Conservation (phyloP, 768 basidiomycete species). For the Xerocomellus dryophilus region DNA sequence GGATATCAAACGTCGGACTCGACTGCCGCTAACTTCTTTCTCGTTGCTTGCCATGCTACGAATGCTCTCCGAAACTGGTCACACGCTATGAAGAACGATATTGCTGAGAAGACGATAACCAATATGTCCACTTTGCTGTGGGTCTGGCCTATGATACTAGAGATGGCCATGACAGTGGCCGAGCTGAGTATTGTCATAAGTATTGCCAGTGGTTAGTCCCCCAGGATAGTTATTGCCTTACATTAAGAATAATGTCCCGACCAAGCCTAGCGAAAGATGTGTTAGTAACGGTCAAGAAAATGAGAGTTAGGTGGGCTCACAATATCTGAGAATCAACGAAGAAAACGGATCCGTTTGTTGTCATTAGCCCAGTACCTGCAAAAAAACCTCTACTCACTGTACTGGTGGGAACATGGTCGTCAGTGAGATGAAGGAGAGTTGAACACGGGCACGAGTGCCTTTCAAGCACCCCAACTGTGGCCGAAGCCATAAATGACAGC, state of each 20-base stretch:
- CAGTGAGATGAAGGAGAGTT: background rate
- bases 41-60: slow-evolving; percentile 12
- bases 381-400: slow-evolving; percentile 17
- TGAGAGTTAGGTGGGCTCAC: slow-evolving; percentile 7
- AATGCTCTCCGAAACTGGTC: slow-evolving; percentile 24
- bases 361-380: background rate
- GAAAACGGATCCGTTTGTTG: background rate
- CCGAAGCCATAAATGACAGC: background rate
- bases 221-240: background rate
- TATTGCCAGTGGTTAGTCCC: background rate
- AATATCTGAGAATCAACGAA: slow-evolving; percentile 8
- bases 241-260: slow-evolving; percentile 22
- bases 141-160: background rate
- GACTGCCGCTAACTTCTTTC: slow-evolving; percentile 5
- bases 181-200: slow-evolving; percentile 11
- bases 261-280: slow-evolving; percentile 10
- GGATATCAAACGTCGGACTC: slow-evolving; percentile 6
- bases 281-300: background rate
- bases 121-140: slow-evolving; percentile 19
- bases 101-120: slow-evolving; percentile 12
- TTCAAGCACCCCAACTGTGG: background rate
- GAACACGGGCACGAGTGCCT: background rate
- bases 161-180: slow-evolving; percentile 16
- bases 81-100: slow-evolving; percentile 17
- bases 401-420: slow-evolving; percentile 5